These are phyloP conservation scores for Quillaja saponaria DNA, from an alignment of 306 rosid genomes.

Conservation along the genomic window DNA sequence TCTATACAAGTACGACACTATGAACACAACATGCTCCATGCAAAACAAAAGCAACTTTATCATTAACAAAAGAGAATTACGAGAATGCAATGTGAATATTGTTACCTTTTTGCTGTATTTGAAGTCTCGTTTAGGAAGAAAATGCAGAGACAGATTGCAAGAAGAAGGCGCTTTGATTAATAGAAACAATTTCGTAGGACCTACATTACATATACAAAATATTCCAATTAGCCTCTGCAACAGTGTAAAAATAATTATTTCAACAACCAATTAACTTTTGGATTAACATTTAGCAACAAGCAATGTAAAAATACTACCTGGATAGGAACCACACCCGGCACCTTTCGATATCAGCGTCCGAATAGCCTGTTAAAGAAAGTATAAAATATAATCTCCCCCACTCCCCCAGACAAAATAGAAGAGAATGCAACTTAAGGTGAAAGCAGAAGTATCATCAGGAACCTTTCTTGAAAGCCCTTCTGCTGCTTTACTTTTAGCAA, in stretches of 20 bases:
- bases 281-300: conserved; percentile 5
- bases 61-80: background rate
- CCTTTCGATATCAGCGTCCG: conserved; percentile 68
- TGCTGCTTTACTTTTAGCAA: conserved; percentile 63
- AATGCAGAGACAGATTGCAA: conserved; percentile 72
- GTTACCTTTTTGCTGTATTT: conserved; percentile 71
- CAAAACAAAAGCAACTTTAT: conserved; percentile 9
- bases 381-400: conserved; percentile 17
- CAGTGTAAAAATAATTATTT: background rate
- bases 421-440: conserved; percentile 23
- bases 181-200: conserved; percentile 71
- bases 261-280: background rate
- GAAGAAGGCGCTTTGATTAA: conserved; percentile 82
- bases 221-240: background rate
- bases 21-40: conserved; percentile 7
- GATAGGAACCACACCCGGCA: conserved; percentile 76
- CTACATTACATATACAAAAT: conserved; percentile 27
- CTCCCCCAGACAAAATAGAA: conserved; percentile 16
- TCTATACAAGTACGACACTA: conserved; percentile 19
- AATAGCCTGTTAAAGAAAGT: conserved; percentile 61
- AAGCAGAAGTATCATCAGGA: conserved; percentile 12
- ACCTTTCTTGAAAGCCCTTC: conserved; percentile 82
- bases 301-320: conserved; percentile 46
- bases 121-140: conserved; percentile 90
- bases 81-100: background rate